Percentiles rank a stretch among this genome's conserved stretches.
Conservation (phyloP, 164 flowering plant species). For the Sextonia rubra region DNA sequence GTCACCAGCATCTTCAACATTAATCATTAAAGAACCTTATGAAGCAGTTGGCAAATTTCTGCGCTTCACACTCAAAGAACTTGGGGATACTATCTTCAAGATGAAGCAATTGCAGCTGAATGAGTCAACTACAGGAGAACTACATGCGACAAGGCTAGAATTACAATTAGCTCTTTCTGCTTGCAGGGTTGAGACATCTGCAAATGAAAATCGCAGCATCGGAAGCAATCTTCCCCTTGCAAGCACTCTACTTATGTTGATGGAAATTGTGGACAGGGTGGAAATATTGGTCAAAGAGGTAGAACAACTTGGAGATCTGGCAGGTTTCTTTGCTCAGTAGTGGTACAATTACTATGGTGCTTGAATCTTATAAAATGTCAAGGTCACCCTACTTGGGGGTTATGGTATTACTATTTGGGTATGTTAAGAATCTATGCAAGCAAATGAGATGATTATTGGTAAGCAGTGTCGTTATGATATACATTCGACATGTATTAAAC, state of each 20-base stretch:
- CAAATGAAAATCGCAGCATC: not conserved
- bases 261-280: conserved; percentile 45
- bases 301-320: conserved; percentile 53
- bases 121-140: not conserved
- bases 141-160: not conserved
- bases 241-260: conserved; percentile 16
- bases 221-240: not conserved
- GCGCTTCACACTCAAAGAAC: not conserved
- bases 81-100: not conserved
- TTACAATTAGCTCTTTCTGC: not conserved
- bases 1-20: not conserved
- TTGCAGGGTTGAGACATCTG: not conserved
- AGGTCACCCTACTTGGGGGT: no score
- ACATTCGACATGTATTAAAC: no score
- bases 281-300: conserved; percentile 48
- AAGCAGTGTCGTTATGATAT: no score
- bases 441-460: no score
- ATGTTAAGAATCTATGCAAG: no score
- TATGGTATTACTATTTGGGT: no score
- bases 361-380: no score
- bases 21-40: conserved; percentile 2
- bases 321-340: conserved; percentile 23
- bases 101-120: not conserved
- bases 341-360: no score
- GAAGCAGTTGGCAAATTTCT: not conserved